phyloP scores from a whole-genome alignment of 2,329 filamentous ascomycete genomes.

The Colletotrichum zoysiae region DNA sequence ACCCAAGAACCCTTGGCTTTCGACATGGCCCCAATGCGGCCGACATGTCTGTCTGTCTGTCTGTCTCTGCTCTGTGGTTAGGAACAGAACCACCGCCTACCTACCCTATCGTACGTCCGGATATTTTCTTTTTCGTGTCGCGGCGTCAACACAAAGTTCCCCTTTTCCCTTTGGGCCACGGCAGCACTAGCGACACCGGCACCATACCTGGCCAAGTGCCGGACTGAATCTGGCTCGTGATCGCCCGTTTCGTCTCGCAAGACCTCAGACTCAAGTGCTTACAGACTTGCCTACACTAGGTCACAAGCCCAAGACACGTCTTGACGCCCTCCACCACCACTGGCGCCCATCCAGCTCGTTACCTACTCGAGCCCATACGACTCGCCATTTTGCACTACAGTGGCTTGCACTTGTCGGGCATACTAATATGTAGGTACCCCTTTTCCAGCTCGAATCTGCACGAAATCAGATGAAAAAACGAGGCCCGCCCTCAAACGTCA shows the following conservation, averaged over 20 bases:
- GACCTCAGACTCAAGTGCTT: background rate
- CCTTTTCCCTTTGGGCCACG: slow-evolving; percentile 7
- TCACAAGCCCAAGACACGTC: slow-evolving; percentile 28
- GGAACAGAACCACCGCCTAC: background rate
- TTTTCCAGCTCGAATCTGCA: background rate
- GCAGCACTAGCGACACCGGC: background rate
- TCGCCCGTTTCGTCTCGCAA: slow-evolving; percentile 19
- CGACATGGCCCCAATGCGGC: no score
- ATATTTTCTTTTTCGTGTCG: slow-evolving; percentile 23
- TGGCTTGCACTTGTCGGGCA: background rate
- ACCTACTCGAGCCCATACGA: no score
- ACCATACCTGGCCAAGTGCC: no score
- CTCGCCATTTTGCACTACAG: background rate
- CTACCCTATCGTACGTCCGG: background rate
- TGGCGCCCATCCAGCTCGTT: background rate
- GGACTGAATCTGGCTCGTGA: background rate
- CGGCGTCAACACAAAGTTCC: background rate
- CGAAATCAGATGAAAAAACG: slow-evolving; percentile 11
- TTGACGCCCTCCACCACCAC: slow-evolving; percentile 10
- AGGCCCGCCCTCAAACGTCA: slow-evolving; percentile 20
- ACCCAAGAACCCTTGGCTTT: slow-evolving; percentile 1
- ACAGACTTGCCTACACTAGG: background rate
- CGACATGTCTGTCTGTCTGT: background rate
- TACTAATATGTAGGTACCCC: no score
- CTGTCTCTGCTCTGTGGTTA: background rate